Conservation (phyloP, 441 rosid species). For the Adansonia grandidieri region DNA sequence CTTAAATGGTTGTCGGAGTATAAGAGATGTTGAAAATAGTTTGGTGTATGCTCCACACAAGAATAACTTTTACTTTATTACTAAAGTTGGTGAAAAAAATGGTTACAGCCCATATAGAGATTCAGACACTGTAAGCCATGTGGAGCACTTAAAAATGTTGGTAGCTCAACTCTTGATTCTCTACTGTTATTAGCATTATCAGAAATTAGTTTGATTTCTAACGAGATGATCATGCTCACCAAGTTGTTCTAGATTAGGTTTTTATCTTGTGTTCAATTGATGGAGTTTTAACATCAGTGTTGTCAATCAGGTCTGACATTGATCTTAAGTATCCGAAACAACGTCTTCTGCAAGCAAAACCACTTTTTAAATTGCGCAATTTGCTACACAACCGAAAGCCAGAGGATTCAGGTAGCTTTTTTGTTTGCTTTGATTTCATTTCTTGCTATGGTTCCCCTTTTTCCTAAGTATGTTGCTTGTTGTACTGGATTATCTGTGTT, state of each 20-base stretch:
- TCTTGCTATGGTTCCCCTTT: constrained; percentile 14
- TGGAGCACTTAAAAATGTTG: constrained; percentile 59
- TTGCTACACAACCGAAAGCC: constrained; percentile 77
- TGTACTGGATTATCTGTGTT: constrained; percentile 5
- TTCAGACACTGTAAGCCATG: constrained; percentile 48
- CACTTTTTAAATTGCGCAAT: constrained; percentile 71
- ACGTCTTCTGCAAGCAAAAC: constrained; percentile 81
- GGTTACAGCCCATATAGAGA: constrained; percentile 53
- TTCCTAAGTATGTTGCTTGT: constrained; percentile 19
- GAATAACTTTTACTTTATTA: constrained; percentile 63
- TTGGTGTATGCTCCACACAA: constrained; percentile 65
- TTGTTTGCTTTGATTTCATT: constrained; percentile 23
- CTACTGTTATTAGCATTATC: constrained; percentile 13
- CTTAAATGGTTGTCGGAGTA: constrained; percentile 63
- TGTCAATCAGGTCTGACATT: constrained; percentile 62
- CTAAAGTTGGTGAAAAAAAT: constrained; percentile 48
- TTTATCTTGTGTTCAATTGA: constrained; percentile 16
- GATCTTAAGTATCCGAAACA: constrained; percentile 69
- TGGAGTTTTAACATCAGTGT: constrained; percentile 23
- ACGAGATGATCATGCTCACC: constrained; percentile 29
- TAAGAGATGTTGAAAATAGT: constrained; percentile 71
- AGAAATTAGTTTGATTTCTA: constrained; percentile 25
- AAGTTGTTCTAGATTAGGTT: constrained; percentile 15
- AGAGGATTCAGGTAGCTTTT: constrained; percentile 60
- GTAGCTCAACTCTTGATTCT: constrained; percentile 41